Percentiles rank a stretch among this genome's conserved stretches.
Evolutionary conservation across 495 filamentous ascomycete species (phyloP).

Genomic region (Pyrenula massariospora): DNA sequence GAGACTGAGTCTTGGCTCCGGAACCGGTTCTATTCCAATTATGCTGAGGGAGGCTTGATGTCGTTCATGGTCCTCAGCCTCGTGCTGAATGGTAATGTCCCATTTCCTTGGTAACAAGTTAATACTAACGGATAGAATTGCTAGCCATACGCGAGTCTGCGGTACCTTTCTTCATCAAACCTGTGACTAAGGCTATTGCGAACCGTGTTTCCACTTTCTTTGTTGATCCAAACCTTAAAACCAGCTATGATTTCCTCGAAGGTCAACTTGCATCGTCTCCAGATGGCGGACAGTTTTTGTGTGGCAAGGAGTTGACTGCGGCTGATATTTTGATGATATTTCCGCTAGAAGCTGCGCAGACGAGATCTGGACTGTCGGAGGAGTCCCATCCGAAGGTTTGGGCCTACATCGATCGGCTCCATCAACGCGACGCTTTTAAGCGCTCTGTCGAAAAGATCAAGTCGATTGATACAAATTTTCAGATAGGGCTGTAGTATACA

Average conservation of each 20-base stretch:
- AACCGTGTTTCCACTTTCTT: constrained; percentile 46
- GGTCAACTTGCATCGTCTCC: constrained; percentile 54
- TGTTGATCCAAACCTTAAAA: constrained; percentile 49
- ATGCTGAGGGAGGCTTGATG: constrained; percentile 74
- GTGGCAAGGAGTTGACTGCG: constrained; percentile 57
- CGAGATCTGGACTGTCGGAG: constrained; percentile 25
- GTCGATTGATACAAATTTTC: constrained; percentile 45
- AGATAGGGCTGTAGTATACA: not conserved
- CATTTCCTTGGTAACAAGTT: not conserved
- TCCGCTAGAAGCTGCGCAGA: constrained; percentile 46
- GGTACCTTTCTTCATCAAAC: constrained; percentile 77
- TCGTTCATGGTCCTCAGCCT: constrained; percentile 47
- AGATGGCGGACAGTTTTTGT: constrained; percentile 52
- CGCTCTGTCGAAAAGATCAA: constrained; percentile 47
- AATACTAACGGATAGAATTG: not conserved
- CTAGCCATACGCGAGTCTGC: constrained; percentile 49
- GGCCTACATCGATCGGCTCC: constrained; percentile 50
- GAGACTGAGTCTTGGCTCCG: constrained; percentile 69
- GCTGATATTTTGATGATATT: constrained; percentile 78
- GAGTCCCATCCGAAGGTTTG: constrained; percentile 50
- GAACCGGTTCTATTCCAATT: constrained; percentile 72
- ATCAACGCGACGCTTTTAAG: constrained; percentile 51
- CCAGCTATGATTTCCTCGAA: constrained; percentile 64
- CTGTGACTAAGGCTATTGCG: constrained; percentile 55
- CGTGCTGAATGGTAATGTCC: constrained; percentile 41